Conservation (phyloP, 495 filamentous ascomycete species). For the Copromyces sp. region DNA sequence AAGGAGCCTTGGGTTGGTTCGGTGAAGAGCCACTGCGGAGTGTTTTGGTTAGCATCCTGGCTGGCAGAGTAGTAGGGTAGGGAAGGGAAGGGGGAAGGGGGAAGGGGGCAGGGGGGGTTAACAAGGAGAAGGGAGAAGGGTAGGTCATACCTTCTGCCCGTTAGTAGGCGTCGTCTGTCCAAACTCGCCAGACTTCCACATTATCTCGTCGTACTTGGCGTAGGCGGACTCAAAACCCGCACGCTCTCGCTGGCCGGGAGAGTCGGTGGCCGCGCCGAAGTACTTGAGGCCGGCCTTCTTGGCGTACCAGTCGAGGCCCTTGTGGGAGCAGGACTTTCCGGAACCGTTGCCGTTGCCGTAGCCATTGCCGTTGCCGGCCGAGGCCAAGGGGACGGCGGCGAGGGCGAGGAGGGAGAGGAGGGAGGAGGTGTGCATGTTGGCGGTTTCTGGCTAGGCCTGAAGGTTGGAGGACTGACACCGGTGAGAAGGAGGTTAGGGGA, state of each 20-base stretch:
- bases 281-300: constrained; percentile 33
- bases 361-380: constrained; percentile 5
- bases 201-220: constrained; percentile 23
- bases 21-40: constrained; percentile 32
- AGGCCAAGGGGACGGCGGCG: constrained; percentile 5
- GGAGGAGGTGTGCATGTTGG: background rate
- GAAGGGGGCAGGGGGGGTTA: background rate
- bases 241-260: constrained; percentile 27
- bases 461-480: background rate
- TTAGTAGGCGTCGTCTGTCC: constrained; percentile 44
- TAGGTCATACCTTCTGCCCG: constrained; percentile 30
- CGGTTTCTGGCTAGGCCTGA: background rate
- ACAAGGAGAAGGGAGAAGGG: too few relatives aligned
- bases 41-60: background rate
- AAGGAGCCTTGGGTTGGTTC: constrained; percentile 36
- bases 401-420: constrained; percentile 8
- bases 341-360: background rate
- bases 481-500: background rate
- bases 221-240: constrained; percentile 16
- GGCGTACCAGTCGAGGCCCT: constrained; percentile 24
- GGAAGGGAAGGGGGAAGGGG: background rate
- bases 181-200: constrained; percentile 34
- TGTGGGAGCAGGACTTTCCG: background rate
- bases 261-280: constrained; percentile 42
- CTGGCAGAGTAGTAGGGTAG: background rate